A percentile compares a stretch with the other conserved stretches of the same genome.
phyloP scores from a whole-genome alignment of 2,329 filamentous ascomycete species.

The Aspergillus quadricinctus region DNA sequence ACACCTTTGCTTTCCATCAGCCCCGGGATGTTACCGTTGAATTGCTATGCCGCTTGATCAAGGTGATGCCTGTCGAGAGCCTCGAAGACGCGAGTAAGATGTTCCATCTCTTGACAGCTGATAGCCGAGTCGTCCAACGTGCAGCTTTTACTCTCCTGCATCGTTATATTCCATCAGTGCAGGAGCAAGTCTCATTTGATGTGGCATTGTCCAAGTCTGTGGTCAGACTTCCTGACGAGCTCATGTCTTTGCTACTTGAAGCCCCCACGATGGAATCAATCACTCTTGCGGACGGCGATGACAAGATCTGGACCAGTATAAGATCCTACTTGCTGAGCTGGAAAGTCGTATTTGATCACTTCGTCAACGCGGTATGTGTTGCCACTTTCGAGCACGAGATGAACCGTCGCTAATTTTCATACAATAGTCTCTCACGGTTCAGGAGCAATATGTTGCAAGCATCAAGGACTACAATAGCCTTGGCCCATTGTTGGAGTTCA shows the following conservation, averaged over 20 bases:
- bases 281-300: constrained; percentile 60
- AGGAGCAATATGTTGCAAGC: constrained; percentile 72
- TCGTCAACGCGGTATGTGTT: constrained; percentile 57
- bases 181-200: constrained; percentile 80
- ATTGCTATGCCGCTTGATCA: constrained; percentile 65
- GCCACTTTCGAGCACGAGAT: not conserved
- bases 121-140: constrained; percentile 70
- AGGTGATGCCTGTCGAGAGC: constrained; percentile 58
- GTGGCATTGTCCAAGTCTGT: constrained; percentile 51
- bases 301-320: constrained; percentile 62
- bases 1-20: constrained; percentile 54
- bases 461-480: constrained; percentile 72
- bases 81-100: constrained; percentile 63
- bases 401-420: constrained; percentile 21
- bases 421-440: constrained; percentile 67
- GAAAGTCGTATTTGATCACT: constrained; percentile 85
- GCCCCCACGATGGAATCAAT: constrained; percentile 67
- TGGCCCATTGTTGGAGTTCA: constrained; percentile 67
- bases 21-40: constrained; percentile 72
- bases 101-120: constrained; percentile 71
- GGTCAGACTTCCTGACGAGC: constrained; percentile 73
- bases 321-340: constrained; percentile 83
- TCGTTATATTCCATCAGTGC: constrained; percentile 68
- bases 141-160: constrained; percentile 78
- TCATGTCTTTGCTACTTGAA: constrained; percentile 78